These are phyloP conservation scores for Talaromyces sp. DNA, from an alignment of 2,329 filamentous ascomycete species.

Conservation along the genomic window DNA sequence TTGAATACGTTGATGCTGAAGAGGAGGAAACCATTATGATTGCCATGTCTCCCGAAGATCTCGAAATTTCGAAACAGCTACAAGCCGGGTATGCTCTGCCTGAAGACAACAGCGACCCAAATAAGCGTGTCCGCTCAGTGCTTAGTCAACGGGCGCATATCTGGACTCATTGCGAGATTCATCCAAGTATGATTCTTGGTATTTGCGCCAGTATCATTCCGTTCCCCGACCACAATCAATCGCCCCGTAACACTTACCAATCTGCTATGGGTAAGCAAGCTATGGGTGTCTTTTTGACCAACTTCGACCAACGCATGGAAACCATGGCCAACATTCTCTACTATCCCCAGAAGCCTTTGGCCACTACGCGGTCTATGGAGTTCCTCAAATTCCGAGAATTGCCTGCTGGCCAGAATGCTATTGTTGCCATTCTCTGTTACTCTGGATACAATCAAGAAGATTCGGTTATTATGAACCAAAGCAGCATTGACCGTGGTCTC, in stretches of 20 bases:
- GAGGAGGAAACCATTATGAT: conserved; percentile 99
- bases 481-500: conserved; percentile 92
- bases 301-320: conserved; percentile 95
- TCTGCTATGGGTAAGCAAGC: conserved; percentile 99
- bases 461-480: conserved; percentile 99
- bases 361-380: conserved; percentile 96
- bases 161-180: conserved; percentile 98
- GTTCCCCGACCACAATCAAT: conserved; percentile 97
- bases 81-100: conserved; percentile 61
- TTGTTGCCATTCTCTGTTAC: conserved; percentile 95
- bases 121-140: conserved; percentile 82
- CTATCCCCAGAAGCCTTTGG: conserved; percentile 95
- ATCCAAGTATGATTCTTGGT: conserved; percentile 97
- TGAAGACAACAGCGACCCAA: conserved; percentile 66
- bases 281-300: conserved; percentile 98
- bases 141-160: conserved; percentile 83
- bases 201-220: conserved; percentile 99
- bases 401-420: conserved; percentile 94
- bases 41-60: conserved; percentile 94
- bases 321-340: conserved; percentile 99
- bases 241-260: conserved; percentile 97
- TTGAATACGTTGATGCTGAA: conserved; percentile 95
- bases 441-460: conserved; percentile 99
- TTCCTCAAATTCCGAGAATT: conserved; percentile 97
- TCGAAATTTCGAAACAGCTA: conserved; percentile 71